Conservation (phyloP, 139 green algal genomes). For the Coelastrella sp. region DNA sequence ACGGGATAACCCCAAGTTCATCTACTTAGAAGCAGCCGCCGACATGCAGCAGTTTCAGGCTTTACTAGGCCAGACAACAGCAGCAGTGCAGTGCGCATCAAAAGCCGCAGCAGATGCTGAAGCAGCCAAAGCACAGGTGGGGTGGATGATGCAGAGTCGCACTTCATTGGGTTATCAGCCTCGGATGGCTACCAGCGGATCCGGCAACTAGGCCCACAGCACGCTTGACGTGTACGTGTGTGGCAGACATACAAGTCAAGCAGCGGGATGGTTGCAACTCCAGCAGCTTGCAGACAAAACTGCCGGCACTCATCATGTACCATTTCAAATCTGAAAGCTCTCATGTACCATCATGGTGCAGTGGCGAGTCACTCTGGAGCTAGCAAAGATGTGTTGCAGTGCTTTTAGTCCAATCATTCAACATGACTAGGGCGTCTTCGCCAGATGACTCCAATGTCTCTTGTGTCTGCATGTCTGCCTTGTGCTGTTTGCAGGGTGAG, state of each 20-base stretch:
- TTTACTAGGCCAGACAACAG: conserved; percentile 7
- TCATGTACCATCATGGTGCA: too few species aligned
- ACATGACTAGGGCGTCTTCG: background rate
- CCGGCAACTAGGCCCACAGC: background rate
- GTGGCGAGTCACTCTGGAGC: too few species aligned
- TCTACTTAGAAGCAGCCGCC: conserved; percentile 21
- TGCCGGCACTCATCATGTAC: too few species aligned
- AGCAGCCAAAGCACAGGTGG: background rate
- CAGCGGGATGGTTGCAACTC: too few species aligned
- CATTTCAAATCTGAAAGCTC: too few species aligned
- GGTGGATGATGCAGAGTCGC: background rate
- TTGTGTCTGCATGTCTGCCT: background rate
- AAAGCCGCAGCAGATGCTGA: conserved; percentile 20
- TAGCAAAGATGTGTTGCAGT: background rate
- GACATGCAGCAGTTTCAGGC: conserved; percentile 3
- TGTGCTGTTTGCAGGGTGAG: background rate
- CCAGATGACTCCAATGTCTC: background rate
- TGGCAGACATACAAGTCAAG: too few species aligned
- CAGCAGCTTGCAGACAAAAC: too few species aligned
- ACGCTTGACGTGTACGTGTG: background rate
- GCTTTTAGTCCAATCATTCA: background rate
- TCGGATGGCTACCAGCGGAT: background rate
- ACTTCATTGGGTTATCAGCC: background rate
- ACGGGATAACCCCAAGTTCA: conserved; percentile 24
- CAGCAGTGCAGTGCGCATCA: background rate